Evolutionary conservation across 352 stramenopile species (phyloP), one percentile per base, ranked within the genome.

Genomic region (Globisporangium camurandrum): DNA sequence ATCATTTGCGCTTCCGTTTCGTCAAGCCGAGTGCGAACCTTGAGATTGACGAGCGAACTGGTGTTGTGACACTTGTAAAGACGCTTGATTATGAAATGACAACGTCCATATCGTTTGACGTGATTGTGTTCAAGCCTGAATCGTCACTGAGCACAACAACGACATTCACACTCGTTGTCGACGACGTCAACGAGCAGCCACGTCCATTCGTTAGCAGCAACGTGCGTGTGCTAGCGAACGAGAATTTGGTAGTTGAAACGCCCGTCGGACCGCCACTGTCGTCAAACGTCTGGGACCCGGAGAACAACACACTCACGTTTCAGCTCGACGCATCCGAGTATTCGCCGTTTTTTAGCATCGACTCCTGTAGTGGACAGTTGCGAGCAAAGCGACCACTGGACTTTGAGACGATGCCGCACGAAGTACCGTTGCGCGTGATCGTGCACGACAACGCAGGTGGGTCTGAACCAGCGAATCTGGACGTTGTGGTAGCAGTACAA

Each of bases 331-430:
- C 62, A 5, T 82, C 73, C 0, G 56, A 69, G 19, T 66, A 67
- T 43, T 82, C 73, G 4, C 41, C 19, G 17, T 76, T 59, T 38
- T 85, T 85, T 30, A 61, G 39, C 0, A 12, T 85, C 3, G 70
- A 82, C n/a, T 57, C 57, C 12, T 85, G 73, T 48, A 66, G 54
- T 28, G 73, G 73, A 4, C 69, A 85, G 42, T 24, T 85, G 19
- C 48, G 61, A n/a, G 61, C 55, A 9, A 67, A 66, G 27, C 16
- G 31, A 17, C 41, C 61, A 10, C 45, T 82, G 0, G 63, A 85
- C 49, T 85, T 59, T 17, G 73, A 85, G 48, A 31, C 26, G 17
- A 54, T 54, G 49, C 49, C 49, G 1, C 26, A 19, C 20, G 19
- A 37, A 22, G 28, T 54, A 20, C 17, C 49, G 8, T 28, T 54